Base-by-base conservation (phyloP, 352 stramenopile genomes). In the Pythium scleroteichum region DNA sequence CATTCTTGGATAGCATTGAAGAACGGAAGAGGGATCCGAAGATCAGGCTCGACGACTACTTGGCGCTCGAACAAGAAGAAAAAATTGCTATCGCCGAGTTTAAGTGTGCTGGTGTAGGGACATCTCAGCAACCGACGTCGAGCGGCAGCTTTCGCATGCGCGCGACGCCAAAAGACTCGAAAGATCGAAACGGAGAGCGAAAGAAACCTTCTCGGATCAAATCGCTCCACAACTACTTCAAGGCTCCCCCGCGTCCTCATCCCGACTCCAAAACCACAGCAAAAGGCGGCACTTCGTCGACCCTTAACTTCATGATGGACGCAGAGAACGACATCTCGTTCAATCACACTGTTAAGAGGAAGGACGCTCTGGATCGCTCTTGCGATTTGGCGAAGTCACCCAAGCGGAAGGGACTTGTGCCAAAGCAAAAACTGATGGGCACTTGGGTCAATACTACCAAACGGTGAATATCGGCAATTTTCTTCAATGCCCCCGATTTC, bases 291-390 rank as follows among this genome's bases (percentile, higher is more conserved):
- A 12, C 22, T 33, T 49, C 38, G 5, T 35, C 10, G 29, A 35
- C 5, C 14, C 62, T 69, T 33, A 60, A 35, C 33, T 69, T 69
- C 39, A 47, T 69, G 23, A 44, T 69, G 22, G 33, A 55, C 49
- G 19, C 19, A 2, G 62, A 59, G 17, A 51, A 57, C 19, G 13
- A 52, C 22, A 17, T 26, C 20, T 24, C 40, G 16, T 42, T 42
- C 26, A 17, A 23, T 23, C 27, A 29, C 33, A 29, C 19, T 20
- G 47, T 26, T 2, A 53, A 20, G 40, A 57, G 16, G 27, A 39
- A 42, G 19, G 12, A 29, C 38, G 38, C n/a, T n/a, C n/a, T n/a
- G n/a, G n/a, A n/a, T 23, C 42, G 29, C n/a, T n/a, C 29, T 0
- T 29, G 17, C 4, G 33, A 50, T 8, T 16, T 20, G 20, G 5